Base-by-base conservation (phyloP, 495 filamentous ascomycete genomes). In the Neurospora sp. region DNA sequence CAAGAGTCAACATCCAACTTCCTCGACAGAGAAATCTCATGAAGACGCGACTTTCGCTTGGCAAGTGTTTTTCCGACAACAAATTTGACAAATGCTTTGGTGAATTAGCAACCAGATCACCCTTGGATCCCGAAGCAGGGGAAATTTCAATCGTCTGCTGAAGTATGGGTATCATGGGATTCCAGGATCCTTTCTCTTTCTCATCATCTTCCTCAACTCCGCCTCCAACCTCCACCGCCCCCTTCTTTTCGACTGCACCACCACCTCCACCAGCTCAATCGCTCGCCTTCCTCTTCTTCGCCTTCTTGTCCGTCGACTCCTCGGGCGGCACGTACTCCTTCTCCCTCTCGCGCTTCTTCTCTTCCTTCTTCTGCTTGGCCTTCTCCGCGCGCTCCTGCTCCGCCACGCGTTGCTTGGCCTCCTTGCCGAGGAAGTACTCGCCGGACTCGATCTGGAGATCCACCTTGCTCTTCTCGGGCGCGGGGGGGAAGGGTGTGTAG, bases 361-460 rank as follows among this genome's bases (percentile, higher is more conserved):
- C 93, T 72, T 89, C 90, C 83, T 92, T 92, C 88, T 96, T 96
- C 82, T 88, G 84, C 79, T 90, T 90, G 84, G 95, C 91, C 78
- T 90, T 89, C 83, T 94, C 93, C 77, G 93, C 87, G 71, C 92
- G 85, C 76, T 92, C 90, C 76, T 95, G 92, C 83, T 91, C 90
- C 71, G 86, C 89, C 71, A 88, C 92, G 70, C 95, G 87, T 75
- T 96, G 93, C 86, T 94, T 96, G 69, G 92, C 94, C 78, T 96
- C 89, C 86, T 96, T 96, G 71, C 89, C 89, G 79, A 98, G 83
- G 84, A 98, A 98, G 84, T 96, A 98, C 85, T 98, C 96, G 80
- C 96, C 96, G 77, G 89, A 94, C 88, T 99, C 96, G 84, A 98
- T 96, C 87, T 98, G 95, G 80, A 96, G 83, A 82, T 99, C 96